Percentiles rank a stretch among this genome's conserved stretches.
Evolutionary conservation across 768 basidiomycete genomes (phyloP).

Genomic region (Clavaria fumosa): DNA sequence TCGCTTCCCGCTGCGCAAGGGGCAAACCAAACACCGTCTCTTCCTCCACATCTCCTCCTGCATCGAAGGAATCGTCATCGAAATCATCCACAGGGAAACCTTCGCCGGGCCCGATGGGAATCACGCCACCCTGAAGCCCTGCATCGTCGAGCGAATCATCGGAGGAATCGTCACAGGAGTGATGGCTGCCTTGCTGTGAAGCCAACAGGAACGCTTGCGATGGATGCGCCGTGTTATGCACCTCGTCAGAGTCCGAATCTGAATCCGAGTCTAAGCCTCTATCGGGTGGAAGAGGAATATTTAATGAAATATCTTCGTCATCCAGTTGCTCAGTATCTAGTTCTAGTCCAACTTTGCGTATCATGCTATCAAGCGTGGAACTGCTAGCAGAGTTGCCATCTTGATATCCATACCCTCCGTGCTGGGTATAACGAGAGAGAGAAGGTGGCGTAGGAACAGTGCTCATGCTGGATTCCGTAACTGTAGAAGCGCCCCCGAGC

Average conservation of each 20-base stretch:
- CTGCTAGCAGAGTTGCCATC: slow-evolving; percentile 35
- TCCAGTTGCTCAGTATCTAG: too few species aligned
- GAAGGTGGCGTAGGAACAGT: slow-evolving; percentile 59
- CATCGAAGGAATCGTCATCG: slow-evolving; percentile 41
- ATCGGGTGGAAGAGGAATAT: slow-evolving; percentile 4
- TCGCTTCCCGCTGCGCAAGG: slow-evolving; percentile 30
- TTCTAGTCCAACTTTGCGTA: slow-evolving; percentile 42
- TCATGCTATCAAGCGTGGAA: slow-evolving; percentile 53
- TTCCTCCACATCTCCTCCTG: slow-evolving; percentile 32
- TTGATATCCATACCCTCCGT: slow-evolving; percentile 27
- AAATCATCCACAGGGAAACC: slow-evolving; percentile 32
- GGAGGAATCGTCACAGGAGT: slow-evolving; percentile 28
- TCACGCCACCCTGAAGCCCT: slow-evolving; percentile 33
- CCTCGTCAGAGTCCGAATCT: slow-evolving; percentile 43
- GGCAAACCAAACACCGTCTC: slow-evolving; percentile 64
- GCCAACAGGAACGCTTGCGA: slow-evolving; percentile 62
- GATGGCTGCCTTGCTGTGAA: slow-evolving; percentile 17
- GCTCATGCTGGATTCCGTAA: slow-evolving; percentile 49
- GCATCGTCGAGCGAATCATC: slow-evolving; percentile 44
- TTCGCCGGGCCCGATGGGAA: slow-evolving; percentile 29
- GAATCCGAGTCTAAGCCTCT: slow-evolving; percentile 39
- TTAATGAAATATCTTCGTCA: slow-evolving; percentile 6
- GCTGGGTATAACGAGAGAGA: slow-evolving; percentile 45
- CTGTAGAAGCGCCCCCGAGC: slow-evolving; percentile 13
- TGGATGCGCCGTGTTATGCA: slow-evolving; percentile 44